phyloP scores from a whole-genome alignment of 139 green algal species.

The Desmodesmus armatus region DNA sequence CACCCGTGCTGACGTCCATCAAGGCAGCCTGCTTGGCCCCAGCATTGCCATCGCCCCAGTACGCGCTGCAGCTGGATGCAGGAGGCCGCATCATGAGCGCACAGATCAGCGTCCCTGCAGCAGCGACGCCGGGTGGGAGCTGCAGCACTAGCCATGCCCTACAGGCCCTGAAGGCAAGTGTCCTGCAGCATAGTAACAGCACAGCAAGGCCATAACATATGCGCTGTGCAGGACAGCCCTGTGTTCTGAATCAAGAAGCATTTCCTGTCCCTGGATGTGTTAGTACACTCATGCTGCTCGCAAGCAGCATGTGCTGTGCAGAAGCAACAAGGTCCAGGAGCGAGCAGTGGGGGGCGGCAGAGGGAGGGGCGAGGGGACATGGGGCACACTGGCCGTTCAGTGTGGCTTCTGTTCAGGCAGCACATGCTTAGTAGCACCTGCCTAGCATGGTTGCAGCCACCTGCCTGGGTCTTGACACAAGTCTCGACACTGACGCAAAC shows the following conservation, averaged over 20 bases:
- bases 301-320: neutral
- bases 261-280: neutral
- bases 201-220: neutral
- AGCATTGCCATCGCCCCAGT: neutral
- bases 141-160: slow-evolving; percentile 3
- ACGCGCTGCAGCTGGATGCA: neutral
- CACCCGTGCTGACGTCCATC: slow-evolving; percentile 28
- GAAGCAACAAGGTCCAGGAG: neutral
- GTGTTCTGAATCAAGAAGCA: neutral
- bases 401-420: neutral
- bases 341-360: no score
- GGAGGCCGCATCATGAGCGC: slow-evolving; percentile 8
- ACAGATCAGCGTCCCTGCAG: slow-evolving; percentile 14
- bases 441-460: neutral
- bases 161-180: neutral
- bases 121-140: neutral
- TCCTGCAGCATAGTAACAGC: neutral
- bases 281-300: neutral
- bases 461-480: neutral
- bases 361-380: neutral
- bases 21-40: slow-evolving; percentile 22
- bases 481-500: no score
- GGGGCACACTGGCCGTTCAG: neutral
- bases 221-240: neutral
- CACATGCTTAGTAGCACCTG: neutral